These are phyloP conservation scores for Malus hybrid DNA, from an alignment of 331 rosid genomes.

Conservation along the genomic window DNA sequence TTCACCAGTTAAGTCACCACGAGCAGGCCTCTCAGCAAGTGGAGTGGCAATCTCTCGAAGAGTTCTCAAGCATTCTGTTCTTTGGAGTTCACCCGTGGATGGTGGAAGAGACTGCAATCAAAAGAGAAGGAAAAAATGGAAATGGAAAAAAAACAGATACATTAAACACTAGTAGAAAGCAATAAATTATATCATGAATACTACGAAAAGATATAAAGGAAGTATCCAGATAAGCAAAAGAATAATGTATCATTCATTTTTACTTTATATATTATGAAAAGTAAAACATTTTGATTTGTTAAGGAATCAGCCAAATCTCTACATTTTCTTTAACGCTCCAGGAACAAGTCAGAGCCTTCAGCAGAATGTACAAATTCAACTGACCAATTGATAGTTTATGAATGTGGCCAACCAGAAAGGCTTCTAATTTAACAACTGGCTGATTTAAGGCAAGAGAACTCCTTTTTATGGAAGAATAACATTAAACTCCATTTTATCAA, in stretches of 20 bases:
- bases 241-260: background rate
- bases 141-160: background rate
- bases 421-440: background rate
- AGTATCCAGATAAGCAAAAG: background rate
- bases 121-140: background rate
- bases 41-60: slow-evolving; percentile 76
- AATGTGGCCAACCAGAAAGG: background rate
- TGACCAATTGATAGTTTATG: background rate
- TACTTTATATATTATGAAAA: too few species aligned
- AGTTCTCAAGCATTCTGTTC: slow-evolving; percentile 87
- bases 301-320: background rate
- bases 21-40: slow-evolving; percentile 95
- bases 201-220: background rate
- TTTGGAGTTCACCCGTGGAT: slow-evolving; percentile 82
- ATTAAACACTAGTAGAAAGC: background rate
- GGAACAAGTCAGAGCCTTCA: background rate
- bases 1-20: slow-evolving; percentile 98
- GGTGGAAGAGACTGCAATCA: slow-evolving; percentile 68
- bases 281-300: background rate
- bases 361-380: background rate
- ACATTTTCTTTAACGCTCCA: background rate
- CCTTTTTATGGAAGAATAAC: background rate
- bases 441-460: background rate
- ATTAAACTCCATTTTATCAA: background rate
- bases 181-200: background rate